Evolutionary conservation across 2,329 filamentous ascomycete species (phyloP), one percentile per base, ranked within the genome.

Genomic region (Dendrostoma leiphaemia): DNA sequence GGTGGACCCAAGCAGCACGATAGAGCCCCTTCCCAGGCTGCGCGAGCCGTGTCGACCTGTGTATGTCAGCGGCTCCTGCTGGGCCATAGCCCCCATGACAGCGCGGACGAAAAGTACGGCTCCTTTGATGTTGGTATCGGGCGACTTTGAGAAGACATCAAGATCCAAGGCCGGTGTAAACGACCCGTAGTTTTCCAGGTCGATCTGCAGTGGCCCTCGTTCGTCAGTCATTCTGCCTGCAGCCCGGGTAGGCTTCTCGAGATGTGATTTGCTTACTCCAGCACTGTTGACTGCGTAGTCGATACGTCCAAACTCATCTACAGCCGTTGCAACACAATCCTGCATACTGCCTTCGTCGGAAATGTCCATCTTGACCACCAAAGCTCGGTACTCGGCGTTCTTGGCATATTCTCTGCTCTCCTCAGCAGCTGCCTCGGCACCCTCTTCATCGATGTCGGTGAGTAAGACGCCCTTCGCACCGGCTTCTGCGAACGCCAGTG

Each of bases 211-310:
- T 17, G n/a, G 17, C 5, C 15, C 41, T 50, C 9, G n/a, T n/a
- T n/a, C n/a, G n/a, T n/a, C n/a, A n/a, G n/a, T n/a, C n/a, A n/a
- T n/a, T n/a, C n/a, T n/a, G n/a, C n/a, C n/a, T n/a, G n/a, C n/a
- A n/a, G n/a, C n/a, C n/a, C n/a, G n/a, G n/a, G n/a, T n/a, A n/a
- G n/a, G n/a, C n/a, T n/a, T n/a, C n/a, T n/a, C n/a, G n/a, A n/a
- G n/a, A n/a, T n/a, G n/a, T n/a, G n/a, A n/a, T n/a, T n/a, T n/a
- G 56, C 58, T 58, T 40, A 54, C 59, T 19, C 60, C 60, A 13
- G 61, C 62, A 9, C 52, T 51, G 40, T 63, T 62, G 23, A 63
- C 57, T 17, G 54, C 54, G 32, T 63, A 63, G 49, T 63, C 60
- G 24, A 63, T 48, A 1, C 60, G 57, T 9, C 58, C 59, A 37